A percentile compares a stretch with the other conserved stretches of the same genome.
Conservation (phyloP, 805 yeast genomes). For the Cyberlindnera galapagoensis region DNA sequence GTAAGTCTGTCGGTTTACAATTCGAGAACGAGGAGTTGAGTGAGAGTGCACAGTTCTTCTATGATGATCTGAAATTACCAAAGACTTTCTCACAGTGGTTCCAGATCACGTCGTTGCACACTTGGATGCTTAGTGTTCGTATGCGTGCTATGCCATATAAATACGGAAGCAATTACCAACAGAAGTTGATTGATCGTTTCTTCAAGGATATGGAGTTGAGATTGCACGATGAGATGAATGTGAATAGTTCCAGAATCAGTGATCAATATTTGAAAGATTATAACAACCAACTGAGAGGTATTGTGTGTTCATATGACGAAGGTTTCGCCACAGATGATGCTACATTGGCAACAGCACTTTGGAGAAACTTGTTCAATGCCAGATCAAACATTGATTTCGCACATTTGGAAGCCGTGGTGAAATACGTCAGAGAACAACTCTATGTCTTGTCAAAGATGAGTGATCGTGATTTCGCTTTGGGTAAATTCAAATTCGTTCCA, state of each 20-base stretch:
- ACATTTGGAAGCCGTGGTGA: conserved; percentile 82
- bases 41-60: conserved; percentile 75
- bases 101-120: conserved; percentile 83
- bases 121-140: conserved; percentile 90
- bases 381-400: conserved; percentile 74
- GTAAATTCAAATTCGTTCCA: conserved; percentile 77
- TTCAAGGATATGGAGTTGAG: conserved; percentile 87
- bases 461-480: conserved; percentile 91
- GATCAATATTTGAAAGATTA: conserved; percentile 86
- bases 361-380: conserved; percentile 91
- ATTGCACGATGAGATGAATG: conserved; percentile 80
- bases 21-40: conserved; percentile 68
- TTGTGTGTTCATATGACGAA: conserved; percentile 88
- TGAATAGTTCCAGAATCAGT: conserved; percentile 71
- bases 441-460: conserved; percentile 80
- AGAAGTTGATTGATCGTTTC: conserved; percentile 80
- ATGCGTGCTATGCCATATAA: conserved; percentile 96
- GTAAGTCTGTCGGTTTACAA: conserved; percentile 78
- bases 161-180: conserved; percentile 85
- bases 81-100: conserved; percentile 93
- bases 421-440: conserved; percentile 82
- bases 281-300: conserved; percentile 84
- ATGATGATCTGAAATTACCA: conserved; percentile 76
- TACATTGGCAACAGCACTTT: conserved; percentile 68
- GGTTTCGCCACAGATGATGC: conserved; percentile 77